Base-by-base conservation (phyloP, 768 basidiomycete species). In the Boletus pseudo-olivaceus region DNA sequence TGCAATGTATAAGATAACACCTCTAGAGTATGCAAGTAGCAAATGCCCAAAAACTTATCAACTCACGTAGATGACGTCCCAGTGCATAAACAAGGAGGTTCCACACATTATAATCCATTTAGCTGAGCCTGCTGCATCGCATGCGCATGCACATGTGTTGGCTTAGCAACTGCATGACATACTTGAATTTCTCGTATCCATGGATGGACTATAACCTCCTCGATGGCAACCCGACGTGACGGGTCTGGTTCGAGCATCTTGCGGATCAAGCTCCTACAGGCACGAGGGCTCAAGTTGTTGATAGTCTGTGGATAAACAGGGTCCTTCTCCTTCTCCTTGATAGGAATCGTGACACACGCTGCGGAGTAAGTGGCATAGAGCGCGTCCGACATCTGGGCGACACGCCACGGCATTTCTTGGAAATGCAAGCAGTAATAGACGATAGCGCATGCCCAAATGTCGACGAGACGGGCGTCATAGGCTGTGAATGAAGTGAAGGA, bases 391-490 rank as follows among this genome's bases (percentile, higher is more conserved):
- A 76, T 73, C 67, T 98, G 95, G 33, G 96, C 96, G 3, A 88
- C 91, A 54, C 95, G 89, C 96, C 97, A 99, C 2, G 96, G 96
- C 48, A 99, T 82, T 70, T 99, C 96, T 69, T 93, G 90, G 78
- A 97, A 97, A 72, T 93, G 93, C 64, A 98, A 81, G 77, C 96
- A 99, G 77, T 99, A 99, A 75, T 96, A 98, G 62, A 99, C 95
- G 61, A 99, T 83, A 17, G 89, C 96, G 56, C 88, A 89, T 0
- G 96, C 95, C 96, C 96, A 99, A 54, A 99, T 90, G 67, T 99
- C 96, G 61, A 98, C 97, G 6, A 95, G 80, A 23, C 96, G 88
- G 5, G 96, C 96, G 64, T 98, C 96, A 68, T 98, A 99, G 62
- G 96, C 96, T 97, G 69, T 37, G 42, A 53, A 48, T 54, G 30